Evolutionary conservation across 768 basidiomycete genomes (phyloP).

Genomic region (Mycena polygramma): DNA sequence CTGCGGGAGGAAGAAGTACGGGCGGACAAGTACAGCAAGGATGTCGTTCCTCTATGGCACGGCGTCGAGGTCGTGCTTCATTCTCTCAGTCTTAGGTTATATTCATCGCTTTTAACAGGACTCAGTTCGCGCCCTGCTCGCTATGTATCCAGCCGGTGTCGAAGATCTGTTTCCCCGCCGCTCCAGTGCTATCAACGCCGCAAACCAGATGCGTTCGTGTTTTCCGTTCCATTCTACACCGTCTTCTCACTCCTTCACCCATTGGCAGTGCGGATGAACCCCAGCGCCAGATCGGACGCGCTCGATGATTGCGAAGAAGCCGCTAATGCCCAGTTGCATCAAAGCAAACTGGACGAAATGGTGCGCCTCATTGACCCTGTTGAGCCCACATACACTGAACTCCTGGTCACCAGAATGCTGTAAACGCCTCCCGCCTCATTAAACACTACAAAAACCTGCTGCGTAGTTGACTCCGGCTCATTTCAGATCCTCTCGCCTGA

Average conservation of each 20-base stretch:
- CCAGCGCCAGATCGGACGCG: constrained; percentile 44
- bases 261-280: constrained; percentile 45
- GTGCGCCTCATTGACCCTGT: constrained; percentile 37
- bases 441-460: constrained; percentile 43
- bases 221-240: neutral
- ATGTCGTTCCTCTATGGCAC: constrained; percentile 34
- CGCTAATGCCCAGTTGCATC: constrained; percentile 51
- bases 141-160: constrained; percentile 45
- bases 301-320: constrained; percentile 47
- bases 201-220: constrained; percentile 54
- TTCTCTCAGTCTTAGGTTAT: neutral
- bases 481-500: neutral
- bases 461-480: constrained; percentile 15
- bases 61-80: constrained; percentile 20
- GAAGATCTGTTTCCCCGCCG: constrained; percentile 52
- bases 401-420: constrained; percentile 32
- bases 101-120: constrained; percentile 36
- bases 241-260: neutral
- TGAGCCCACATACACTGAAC: neutral
- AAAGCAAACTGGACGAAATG: constrained; percentile 51
- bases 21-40: constrained; percentile 30
- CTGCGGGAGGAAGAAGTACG: constrained; percentile 25
- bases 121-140: constrained; percentile 40
- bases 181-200: constrained; percentile 48
- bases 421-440: constrained; percentile 42